Percentiles rank a stretch among this genome's conserved stretches.
These are phyloP conservation scores for Leccinum subrobustum DNA, from an alignment of 1,284 basidiomycete species.

Conservation along the genomic window DNA sequence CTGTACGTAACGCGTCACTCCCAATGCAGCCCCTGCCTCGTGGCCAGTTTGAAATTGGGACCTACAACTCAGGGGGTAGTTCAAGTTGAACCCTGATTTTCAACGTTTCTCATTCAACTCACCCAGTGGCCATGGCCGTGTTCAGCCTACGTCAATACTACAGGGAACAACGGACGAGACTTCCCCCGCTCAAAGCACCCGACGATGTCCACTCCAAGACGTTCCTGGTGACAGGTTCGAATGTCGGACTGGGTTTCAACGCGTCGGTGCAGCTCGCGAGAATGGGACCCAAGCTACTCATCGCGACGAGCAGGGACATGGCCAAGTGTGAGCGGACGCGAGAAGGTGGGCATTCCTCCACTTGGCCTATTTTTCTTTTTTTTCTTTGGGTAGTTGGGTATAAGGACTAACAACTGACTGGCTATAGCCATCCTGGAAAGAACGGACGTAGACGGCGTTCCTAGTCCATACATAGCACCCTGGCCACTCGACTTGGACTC, in stretches of 20 bases:
- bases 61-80: background rate
- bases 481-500: constrained; percentile 19
- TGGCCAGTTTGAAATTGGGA: background rate
- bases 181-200: constrained; percentile 6
- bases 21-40: too few species aligned
- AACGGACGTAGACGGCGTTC: background rate
- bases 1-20: too few species aligned
- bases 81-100: background rate
- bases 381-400: background rate
- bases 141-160: constrained; percentile 12
- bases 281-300: constrained; percentile 20
- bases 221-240: constrained; percentile 27
- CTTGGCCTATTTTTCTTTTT: background rate
- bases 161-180: constrained; percentile 12
- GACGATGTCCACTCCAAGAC: constrained; percentile 22
- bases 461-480: background rate
- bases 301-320: constrained; percentile 24
- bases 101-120: background rate
- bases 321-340: constrained; percentile 19
- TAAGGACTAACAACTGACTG: background rate
- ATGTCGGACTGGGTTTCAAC: constrained; percentile 29
- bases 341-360: constrained; percentile 4
- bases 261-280: constrained; percentile 23
- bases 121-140: background rate
- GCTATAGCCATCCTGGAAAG: background rate